phyloP scores from a whole-genome alignment of 2,329 filamentous ascomycete species.

The Trichoderma pleuroti region DNA sequence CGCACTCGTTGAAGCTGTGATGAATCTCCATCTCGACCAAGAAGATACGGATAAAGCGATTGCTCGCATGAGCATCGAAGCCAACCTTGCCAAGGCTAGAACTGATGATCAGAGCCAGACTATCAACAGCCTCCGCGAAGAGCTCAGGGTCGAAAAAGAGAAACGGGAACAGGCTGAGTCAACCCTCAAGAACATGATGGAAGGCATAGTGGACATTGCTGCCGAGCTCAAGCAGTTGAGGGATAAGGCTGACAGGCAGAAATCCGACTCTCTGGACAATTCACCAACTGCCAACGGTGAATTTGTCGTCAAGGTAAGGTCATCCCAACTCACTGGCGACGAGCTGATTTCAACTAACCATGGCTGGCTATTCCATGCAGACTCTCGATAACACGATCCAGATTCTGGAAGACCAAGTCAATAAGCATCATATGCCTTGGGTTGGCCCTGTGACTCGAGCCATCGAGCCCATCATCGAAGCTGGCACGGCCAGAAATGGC shows the following conservation, averaged over 20 bases:
- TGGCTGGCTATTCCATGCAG: slow-evolving; percentile 21
- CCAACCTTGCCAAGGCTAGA: slow-evolving; percentile 35
- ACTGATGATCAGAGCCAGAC: slow-evolving; percentile 34
- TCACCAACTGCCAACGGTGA: slow-evolving; percentile 24
- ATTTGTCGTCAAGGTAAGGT: slow-evolving; percentile 32
- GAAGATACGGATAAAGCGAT: slow-evolving; percentile 39
- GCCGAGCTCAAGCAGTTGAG: slow-evolving; percentile 31
- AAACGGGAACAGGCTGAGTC: slow-evolving; percentile 31
- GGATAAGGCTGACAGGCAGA: slow-evolving; percentile 24
- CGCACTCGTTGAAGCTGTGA: slow-evolving; percentile 38
- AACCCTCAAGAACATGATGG: slow-evolving; percentile 28
- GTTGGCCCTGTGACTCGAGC: slow-evolving; percentile 33
- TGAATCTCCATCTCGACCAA: slow-evolving; percentile 37
- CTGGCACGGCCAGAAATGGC: slow-evolving; percentile 27
- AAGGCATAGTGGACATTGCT: slow-evolving; percentile 28
- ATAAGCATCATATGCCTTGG: slow-evolving; percentile 36
- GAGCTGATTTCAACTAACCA: neutral
- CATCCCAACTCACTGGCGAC: neutral
- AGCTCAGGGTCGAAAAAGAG: slow-evolving; percentile 32
- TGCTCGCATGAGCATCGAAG: slow-evolving; percentile 38
- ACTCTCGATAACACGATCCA: slow-evolving; percentile 33
- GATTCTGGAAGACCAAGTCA: slow-evolving; percentile 37
- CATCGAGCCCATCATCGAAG: slow-evolving; percentile 31
- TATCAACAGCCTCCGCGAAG: slow-evolving; percentile 32
- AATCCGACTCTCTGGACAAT: slow-evolving; percentile 15